Percentiles rank a stretch among this genome's conserved stretches.
These are phyloP conservation scores for Fusarium sp. DNA, from an alignment of 2,329 filamentous ascomycete genomes.

Conservation along the genomic window DNA sequence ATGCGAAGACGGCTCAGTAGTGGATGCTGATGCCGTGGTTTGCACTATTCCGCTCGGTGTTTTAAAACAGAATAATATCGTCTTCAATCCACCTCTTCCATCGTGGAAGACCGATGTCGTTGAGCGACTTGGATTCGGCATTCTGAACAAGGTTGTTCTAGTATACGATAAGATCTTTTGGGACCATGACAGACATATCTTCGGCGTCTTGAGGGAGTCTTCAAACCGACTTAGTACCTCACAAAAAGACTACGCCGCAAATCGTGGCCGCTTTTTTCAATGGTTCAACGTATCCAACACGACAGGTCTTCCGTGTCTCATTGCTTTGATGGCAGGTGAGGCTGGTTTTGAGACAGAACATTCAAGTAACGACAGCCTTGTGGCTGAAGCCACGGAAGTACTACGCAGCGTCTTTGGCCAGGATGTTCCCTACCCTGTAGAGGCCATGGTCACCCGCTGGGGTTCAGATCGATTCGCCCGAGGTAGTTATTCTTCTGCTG, in stretches of 20 bases:
- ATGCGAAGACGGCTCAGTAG: conserved; percentile 78
- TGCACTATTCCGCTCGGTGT: conserved; percentile 91
- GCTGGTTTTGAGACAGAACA: conserved; percentile 89
- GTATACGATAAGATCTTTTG: conserved; percentile 92
- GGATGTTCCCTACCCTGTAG: conserved; percentile 78
- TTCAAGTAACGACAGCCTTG: conserved; percentile 76
- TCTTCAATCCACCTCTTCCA: conserved; percentile 92
- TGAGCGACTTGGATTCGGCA: conserved; percentile 85
- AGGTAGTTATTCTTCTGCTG: conserved; percentile 95
- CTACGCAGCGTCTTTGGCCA: conserved; percentile 78
- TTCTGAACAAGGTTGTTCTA: conserved; percentile 94
- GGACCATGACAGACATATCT: conserved; percentile 90
- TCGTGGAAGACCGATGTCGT: conserved; percentile 86
- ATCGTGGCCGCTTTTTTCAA: conserved; percentile 92
- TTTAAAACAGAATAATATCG: conserved; percentile 80
- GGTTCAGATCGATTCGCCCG: conserved; percentile 88
- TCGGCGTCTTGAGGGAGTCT: conserved; percentile 86
- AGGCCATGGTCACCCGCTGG: conserved; percentile 93
- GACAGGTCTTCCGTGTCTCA: conserved; percentile 84
- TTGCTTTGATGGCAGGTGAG: conserved; percentile 95
- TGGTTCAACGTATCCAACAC: conserved; percentile 97
- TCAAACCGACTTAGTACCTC: conserved; percentile 73
- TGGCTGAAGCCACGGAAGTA: conserved; percentile 82
- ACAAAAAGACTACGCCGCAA: conserved; percentile 80
- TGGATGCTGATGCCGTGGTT: conserved; percentile 91